phyloP scores from a whole-genome alignment of 2,329 filamentous ascomycete genomes.

The Colletotrichum tabaci region DNA sequence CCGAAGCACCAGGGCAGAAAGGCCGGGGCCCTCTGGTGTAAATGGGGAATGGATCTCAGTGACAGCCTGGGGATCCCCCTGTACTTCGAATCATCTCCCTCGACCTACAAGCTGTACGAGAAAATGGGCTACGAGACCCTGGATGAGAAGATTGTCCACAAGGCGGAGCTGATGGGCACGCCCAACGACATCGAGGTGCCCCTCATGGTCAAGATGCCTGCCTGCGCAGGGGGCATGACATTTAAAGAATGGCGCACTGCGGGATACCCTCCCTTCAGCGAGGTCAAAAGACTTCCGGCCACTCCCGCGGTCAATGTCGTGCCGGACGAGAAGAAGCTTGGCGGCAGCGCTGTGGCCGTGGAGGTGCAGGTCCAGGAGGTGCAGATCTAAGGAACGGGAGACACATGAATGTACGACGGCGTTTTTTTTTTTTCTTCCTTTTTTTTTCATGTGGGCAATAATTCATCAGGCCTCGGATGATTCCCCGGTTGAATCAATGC shows the following conservation, averaged over 20 bases:
- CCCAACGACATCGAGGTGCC: constrained; percentile 56
- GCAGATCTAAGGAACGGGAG: constrained; percentile 3
- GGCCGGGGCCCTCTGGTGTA: constrained; percentile 57
- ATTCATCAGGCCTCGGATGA: constrained; percentile 1
- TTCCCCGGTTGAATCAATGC: constrained; percentile 13
- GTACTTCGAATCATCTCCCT: constrained; percentile 63
- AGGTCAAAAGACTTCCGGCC: constrained; percentile 27
- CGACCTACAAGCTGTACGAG: constrained; percentile 59
- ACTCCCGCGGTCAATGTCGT: neutral
- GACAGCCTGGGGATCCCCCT: constrained; percentile 56
- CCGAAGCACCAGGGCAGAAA: constrained; percentile 60
- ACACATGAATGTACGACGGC: constrained; percentile 1
- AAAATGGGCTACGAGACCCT: constrained; percentile 62
- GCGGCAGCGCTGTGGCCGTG: constrained; percentile 4
- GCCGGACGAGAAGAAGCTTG: constrained; percentile 12
- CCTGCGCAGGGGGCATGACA: constrained; percentile 49
- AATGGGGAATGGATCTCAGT: constrained; percentile 57
- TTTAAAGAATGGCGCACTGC: constrained; percentile 53
- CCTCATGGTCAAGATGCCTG: constrained; percentile 60
- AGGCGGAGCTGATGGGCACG: constrained; percentile 52
- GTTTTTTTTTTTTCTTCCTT: too few relatives aligned
- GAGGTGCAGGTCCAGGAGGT: constrained; percentile 37
- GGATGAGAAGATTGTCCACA: constrained; percentile 57
- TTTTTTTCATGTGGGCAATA: constrained; percentile 17
- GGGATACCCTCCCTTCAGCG: constrained; percentile 38